A percentile compares a stretch with the other conserved stretches of the same genome.
Evolutionary conservation across 2,329 filamentous ascomycete species (phyloP).

Genomic region (Teratosphaeria zuluensis): DNA sequence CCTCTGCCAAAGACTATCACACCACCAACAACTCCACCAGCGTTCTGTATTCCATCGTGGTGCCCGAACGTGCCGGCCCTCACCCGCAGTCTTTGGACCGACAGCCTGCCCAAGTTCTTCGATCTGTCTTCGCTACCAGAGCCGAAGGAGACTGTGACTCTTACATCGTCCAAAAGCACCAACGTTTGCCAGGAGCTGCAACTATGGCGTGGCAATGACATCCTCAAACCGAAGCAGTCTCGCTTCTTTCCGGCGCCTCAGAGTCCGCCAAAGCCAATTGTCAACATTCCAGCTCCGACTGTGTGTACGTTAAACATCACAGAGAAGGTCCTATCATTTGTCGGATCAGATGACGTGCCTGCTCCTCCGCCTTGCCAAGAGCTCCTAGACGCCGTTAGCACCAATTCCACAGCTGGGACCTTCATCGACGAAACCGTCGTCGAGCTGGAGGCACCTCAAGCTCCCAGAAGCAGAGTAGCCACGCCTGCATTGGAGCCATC

Average conservation of each 20-base stretch:
- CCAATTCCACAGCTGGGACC: not conserved
- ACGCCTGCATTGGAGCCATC: constrained; percentile 3
- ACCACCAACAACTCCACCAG: constrained; percentile 5
- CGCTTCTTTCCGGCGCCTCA: constrained; percentile 19
- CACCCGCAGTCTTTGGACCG: constrained; percentile 12
- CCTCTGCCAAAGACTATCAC: not conserved
- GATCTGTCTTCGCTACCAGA: constrained; percentile 20
- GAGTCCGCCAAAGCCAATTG: constrained; percentile 7
- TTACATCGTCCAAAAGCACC: not conserved
- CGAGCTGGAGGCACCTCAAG: not conserved
- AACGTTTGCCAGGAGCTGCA: constrained; percentile 9
- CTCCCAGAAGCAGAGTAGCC: not conserved
- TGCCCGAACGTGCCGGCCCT: constrained; percentile 19
- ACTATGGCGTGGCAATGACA: constrained; percentile 9
- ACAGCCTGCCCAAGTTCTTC: constrained; percentile 16
- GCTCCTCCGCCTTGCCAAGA: not conserved
- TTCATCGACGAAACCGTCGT: not conserved
- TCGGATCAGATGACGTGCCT: not conserved
- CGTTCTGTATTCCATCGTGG: constrained; percentile 14
- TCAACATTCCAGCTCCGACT: constrained; percentile 13
- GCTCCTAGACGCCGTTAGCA: not conserved
- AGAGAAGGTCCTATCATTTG: constrained; percentile 7
- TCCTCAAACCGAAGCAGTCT: constrained; percentile 16
- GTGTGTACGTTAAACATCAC: constrained; percentile 12
- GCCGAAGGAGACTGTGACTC: constrained; percentile 2